These are phyloP conservation scores for Dalbergia oliveri DNA, from an alignment of 306 rosid genomes.

Conservation along the genomic window DNA sequence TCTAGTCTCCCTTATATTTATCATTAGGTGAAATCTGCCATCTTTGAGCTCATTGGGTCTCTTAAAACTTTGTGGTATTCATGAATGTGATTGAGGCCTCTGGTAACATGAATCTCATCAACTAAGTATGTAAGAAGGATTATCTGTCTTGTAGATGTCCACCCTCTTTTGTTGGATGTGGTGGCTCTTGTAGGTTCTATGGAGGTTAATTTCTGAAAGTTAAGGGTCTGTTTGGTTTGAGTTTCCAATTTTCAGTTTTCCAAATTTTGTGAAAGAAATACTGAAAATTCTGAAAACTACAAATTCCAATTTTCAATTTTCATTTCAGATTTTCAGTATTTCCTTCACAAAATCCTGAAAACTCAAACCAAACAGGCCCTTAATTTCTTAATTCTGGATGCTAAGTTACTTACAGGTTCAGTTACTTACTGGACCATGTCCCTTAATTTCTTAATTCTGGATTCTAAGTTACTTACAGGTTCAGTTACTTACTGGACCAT, in stretches of 20 bases:
- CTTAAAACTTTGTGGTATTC: constrained; percentile 5
- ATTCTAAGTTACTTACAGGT: background rate
- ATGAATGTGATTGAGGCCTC: constrained; percentile 25
- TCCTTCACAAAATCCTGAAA: too few species aligned
- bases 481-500: constrained; percentile 1
- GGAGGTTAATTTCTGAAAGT: background rate
- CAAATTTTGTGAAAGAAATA: too few species aligned
- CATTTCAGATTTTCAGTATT: too few species aligned
- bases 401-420: background rate
- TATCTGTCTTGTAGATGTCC: constrained; percentile 14
- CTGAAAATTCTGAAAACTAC: too few species aligned
- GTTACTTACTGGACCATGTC: constrained; percentile 10
- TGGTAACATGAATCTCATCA: constrained; percentile 28
- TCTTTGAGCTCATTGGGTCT: constrained; percentile 16
- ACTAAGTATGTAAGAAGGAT: background rate
- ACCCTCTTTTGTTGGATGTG: background rate
- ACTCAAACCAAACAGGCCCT: too few species aligned
- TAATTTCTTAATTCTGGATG: background rate
- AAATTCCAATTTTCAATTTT: too few species aligned
- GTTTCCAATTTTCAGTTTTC: too few species aligned
- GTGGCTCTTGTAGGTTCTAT: background rate
- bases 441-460: background rate
- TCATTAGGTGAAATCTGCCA: constrained; percentile 1
- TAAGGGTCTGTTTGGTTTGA: too few species aligned
- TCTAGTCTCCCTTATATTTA: constrained; percentile 5